phyloP scores from a whole-genome alignment of 2,329 filamentous ascomycete species.

The Fusarium virguliforme region DNA sequence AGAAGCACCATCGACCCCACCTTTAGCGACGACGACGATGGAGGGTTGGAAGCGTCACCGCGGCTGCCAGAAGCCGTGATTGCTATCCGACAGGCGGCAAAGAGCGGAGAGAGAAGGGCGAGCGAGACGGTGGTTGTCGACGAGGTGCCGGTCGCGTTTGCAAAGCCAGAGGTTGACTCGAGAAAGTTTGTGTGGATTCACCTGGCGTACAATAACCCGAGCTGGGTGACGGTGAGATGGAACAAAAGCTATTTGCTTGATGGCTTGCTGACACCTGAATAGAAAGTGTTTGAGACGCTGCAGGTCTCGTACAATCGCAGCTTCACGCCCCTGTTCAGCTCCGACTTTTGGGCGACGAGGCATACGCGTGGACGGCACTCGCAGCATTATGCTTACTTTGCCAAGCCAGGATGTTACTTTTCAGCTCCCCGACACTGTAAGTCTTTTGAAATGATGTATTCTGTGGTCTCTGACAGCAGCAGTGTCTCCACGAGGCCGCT shows the following conservation, averaged over 20 bases:
- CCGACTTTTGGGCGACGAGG: slow-evolving; percentile 66
- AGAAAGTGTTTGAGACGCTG: slow-evolving; percentile 64
- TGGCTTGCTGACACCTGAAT: slow-evolving; percentile 16
- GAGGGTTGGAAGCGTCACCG: slow-evolving; percentile 52
- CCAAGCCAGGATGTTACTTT: slow-evolving; percentile 66
- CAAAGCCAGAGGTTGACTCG: slow-evolving; percentile 53
- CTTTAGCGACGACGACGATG: slow-evolving; percentile 47
- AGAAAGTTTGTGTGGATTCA: slow-evolving; percentile 73
- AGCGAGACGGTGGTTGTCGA: slow-evolving; percentile 53
- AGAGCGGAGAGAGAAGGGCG: slow-evolving; percentile 36
- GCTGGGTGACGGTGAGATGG: slow-evolving; percentile 69
- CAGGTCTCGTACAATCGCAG: slow-evolving; percentile 58
- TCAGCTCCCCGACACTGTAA: slow-evolving; percentile 58
- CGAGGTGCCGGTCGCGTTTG: slow-evolving; percentile 52
- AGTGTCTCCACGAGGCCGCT: slow-evolving; percentile 58
- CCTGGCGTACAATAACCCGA: slow-evolving; percentile 70
- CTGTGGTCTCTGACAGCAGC: neutral
- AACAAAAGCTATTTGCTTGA: neutral
- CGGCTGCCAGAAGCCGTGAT: slow-evolving; percentile 55
- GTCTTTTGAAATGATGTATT: neutral
- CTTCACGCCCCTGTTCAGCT: slow-evolving; percentile 60
- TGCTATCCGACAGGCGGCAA: slow-evolving; percentile 50
- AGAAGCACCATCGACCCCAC: slow-evolving; percentile 50
- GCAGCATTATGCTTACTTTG: slow-evolving; percentile 66
- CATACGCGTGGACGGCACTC: slow-evolving; percentile 66